A percentile compares a stretch with the other conserved stretches of the same genome.
phyloP scores from a whole-genome alignment of 169 alveolate species.

The Plasmodium ovale region DNA sequence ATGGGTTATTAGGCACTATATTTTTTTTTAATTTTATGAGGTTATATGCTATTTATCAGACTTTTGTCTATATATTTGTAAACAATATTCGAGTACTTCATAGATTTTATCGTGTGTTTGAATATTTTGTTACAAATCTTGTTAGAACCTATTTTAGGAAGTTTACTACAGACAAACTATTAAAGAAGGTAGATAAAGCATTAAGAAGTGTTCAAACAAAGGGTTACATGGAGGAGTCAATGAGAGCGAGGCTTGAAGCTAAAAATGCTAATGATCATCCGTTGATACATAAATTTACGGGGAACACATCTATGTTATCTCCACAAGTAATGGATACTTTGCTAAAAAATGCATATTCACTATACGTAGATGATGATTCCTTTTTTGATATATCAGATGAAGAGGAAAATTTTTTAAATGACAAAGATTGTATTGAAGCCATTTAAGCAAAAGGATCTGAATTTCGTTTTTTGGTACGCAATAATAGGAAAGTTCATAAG shows the following conservation, averaged over 20 bases:
- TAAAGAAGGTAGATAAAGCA: not conserved
- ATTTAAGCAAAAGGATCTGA: not conserved
- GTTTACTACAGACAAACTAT: not conserved
- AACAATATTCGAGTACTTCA: conserved; percentile 21
- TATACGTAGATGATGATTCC: conserved; percentile 21
- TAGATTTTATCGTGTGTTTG: not conserved
- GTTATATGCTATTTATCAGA: conserved; percentile 19
- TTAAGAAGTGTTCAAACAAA: not conserved
- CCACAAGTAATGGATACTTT: not conserved
- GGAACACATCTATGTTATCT: not conserved
- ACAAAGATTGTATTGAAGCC: not conserved
- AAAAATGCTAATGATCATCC: not conserved
- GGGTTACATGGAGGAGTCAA: not conserved
- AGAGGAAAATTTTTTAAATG: conserved; percentile 16
- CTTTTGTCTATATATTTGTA: not conserved
- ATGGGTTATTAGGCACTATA: not conserved
- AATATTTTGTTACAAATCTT: not conserved
- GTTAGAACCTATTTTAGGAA: not conserved
- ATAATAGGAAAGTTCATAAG: too few relatives aligned
- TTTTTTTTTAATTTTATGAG: not conserved
- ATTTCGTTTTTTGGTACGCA: too few relatives aligned
- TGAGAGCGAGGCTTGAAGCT: conserved; percentile 1
- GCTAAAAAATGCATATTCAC: not conserved
- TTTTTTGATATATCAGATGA: conserved; percentile 9
- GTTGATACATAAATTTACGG: not conserved